A percentile compares a stretch with the other conserved stretches of the same genome.
phyloP scores from a whole-genome alignment of 2,329 filamentous ascomycete species.

The Diaporthe velutina region DNA sequence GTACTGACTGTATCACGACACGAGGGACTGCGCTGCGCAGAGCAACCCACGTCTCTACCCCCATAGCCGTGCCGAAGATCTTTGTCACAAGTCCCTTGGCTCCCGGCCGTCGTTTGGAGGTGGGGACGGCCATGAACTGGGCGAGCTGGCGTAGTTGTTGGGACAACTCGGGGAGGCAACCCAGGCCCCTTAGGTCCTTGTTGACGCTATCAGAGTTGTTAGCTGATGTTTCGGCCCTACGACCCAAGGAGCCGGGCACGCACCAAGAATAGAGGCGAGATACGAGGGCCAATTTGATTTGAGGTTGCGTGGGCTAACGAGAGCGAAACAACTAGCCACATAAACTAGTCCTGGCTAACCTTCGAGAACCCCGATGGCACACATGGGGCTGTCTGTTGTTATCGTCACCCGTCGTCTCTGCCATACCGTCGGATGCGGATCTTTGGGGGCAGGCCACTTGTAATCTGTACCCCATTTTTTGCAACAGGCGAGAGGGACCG shows the following conservation, averaged over 20 bases:
- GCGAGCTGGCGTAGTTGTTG: neutral
- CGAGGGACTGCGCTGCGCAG: conserved; percentile 2
- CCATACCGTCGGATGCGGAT: conserved; percentile 12
- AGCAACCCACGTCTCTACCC: neutral
- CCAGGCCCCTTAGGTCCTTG: neutral
- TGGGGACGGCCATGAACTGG: neutral
- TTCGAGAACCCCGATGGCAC: conserved; percentile 8
- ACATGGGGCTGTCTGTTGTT: neutral
- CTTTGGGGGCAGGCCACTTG: neutral
- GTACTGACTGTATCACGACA: conserved; percentile 1
- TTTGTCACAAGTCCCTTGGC: conserved; percentile 8
- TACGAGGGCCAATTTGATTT: conserved; percentile 22
- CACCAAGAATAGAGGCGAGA: conserved; percentile 28
- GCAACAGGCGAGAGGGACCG: neutral
- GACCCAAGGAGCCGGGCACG: conserved; percentile 23
- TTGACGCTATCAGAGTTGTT: neutral
- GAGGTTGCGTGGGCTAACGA: conserved; percentile 14
- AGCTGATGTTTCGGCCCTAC: conserved; percentile 26
- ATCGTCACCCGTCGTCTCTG: neutral
- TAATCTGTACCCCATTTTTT: conserved; percentile 13
- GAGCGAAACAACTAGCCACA: conserved; percentile 17
- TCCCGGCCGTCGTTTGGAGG: conserved; percentile 14
- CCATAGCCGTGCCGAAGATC: conserved; percentile 5
- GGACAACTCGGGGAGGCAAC: neutral
- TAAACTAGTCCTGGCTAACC: conserved; percentile 1